Evolutionary conservation across 768 basidiomycete species (phyloP), one percentile per base, ranked within the genome.

Genomic region (Rickenella mellea): DNA sequence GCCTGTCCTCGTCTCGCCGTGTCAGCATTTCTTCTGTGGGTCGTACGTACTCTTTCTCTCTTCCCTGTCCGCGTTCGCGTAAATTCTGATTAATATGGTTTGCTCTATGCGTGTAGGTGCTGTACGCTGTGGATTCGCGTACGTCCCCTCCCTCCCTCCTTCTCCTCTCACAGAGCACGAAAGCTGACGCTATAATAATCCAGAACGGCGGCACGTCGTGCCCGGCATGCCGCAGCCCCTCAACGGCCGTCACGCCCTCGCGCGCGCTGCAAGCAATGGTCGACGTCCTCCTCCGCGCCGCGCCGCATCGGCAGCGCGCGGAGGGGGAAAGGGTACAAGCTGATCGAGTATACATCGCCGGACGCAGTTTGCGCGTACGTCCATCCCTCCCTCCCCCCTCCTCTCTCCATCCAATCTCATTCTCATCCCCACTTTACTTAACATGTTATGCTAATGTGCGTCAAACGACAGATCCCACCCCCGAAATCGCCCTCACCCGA

Each of bases 1-100:
- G 46, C 88, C 88, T 2, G 87, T 91, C 12, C 65, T 88, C 22
- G 83, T 91, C 40, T 69, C 73, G 27, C 88, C 88, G 24, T 91
- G 88, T 58, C 84, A 89, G 51, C 88, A 91, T 68, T 88, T 84
- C 69, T 90, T 89, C 56, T 91, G 88, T 54, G 88, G 88, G 60
- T 88, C 87, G 85, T 87, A 60, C 45, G 64, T 51, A 38, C 24
- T 17, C 33, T 12, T 17, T 12, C 15, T 7, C n/a, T n/a, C n/a
- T n/a, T n/a, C n/a, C n/a, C n/a, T n/a, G 3, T n/a, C 30, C 30
- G 30, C 30, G n/a, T n/a, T 5, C 20, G 30, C n/a, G n/a, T 20
- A 10, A 8, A 45, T n/a, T 21, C 12, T 15, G 19, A 30, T 17
- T n/a, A 20, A 14, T 42, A 4, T 12, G 5, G 20, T 17, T 9